Evolutionary conservation across 2,329 filamentous ascomycete species (phyloP).

Genomic region (Neospermospora avenae): DNA sequence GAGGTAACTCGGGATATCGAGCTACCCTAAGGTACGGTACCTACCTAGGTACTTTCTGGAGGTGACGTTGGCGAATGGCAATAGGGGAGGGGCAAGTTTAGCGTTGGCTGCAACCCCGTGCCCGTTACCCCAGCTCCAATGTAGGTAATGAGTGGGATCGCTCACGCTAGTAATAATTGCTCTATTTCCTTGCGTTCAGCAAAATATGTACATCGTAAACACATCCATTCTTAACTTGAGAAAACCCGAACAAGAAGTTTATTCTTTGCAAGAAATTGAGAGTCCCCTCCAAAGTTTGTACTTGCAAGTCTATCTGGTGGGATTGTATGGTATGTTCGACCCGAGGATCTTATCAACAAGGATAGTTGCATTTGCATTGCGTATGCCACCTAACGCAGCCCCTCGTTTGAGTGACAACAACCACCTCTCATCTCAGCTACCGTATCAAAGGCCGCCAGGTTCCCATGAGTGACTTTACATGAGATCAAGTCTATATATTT

Average conservation of each 20-base stretch:
- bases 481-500: neutral
- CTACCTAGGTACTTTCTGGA: neutral
- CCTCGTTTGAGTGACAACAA: conserved; percentile 8
- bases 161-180: neutral
- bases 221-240: too few species aligned
- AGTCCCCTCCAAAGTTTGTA: conserved; percentile 1
- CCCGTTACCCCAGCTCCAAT: too few species aligned
- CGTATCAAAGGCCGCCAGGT: conserved; percentile 12
- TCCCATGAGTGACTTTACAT: neutral
- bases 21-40: too few species aligned
- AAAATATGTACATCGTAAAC: neutral
- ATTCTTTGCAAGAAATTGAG: too few species aligned
- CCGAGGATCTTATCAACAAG: neutral
- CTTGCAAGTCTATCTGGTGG: too few species aligned
- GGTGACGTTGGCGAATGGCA: neutral
- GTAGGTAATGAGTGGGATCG: too few species aligned
- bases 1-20: too few species aligned
- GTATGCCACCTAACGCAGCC: conserved; percentile 4
- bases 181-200: too few species aligned
- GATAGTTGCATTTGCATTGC: conserved; percentile 5
- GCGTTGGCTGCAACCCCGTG: neutral
- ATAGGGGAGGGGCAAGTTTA: neutral
- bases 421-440: conserved; percentile 14
- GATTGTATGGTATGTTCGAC: too few species aligned
- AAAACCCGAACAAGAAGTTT: too few species aligned